These are phyloP conservation scores for Punctularia strigosozonata DNA, from an alignment of 768 basidiomycete genomes.

Conservation along the genomic window DNA sequence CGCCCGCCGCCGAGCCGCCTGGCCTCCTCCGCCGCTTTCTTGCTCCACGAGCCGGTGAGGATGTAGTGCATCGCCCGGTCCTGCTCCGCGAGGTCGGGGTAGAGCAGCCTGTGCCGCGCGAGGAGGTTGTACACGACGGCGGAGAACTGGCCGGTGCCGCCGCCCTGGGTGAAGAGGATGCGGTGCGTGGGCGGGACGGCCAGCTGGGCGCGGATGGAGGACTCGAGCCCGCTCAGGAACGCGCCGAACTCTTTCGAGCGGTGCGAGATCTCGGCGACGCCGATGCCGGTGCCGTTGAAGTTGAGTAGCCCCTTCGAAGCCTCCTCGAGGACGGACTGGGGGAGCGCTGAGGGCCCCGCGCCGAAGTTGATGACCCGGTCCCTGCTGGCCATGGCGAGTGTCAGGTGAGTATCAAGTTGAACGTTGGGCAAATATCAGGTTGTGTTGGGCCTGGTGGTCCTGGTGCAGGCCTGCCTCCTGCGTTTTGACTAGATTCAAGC, in stretches of 20 bases:
- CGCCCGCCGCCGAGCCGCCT: conserved; percentile 45
- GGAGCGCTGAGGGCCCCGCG: conserved; percentile 89
- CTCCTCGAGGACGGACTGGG: conserved; percentile 73
- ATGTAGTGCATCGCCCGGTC: conserved; percentile 76
- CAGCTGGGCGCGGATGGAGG: conserved; percentile 65
- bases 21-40: conserved; percentile 78
- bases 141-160: conserved; percentile 87
- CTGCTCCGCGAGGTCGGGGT: conserved; percentile 42
- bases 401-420: too few relatives aligned
- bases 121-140: conserved; percentile 87
- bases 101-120: conserved; percentile 67
- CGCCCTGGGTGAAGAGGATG: conserved; percentile 91
- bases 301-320: conserved; percentile 81
- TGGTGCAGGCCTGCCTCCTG: too few relatives aligned
- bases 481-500: too few relatives aligned
- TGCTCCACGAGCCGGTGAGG: conserved; percentile 88
- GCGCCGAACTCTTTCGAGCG: conserved; percentile 81
- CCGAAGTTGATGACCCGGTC: conserved; percentile 78
- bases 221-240: conserved; percentile 51
- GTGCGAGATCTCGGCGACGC: conserved; percentile 93
- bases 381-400: conserved; percentile 28
- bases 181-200: conserved; percentile 73
- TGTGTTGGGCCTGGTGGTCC: too few relatives aligned
- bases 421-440: too few relatives aligned
- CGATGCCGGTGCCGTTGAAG: conserved; percentile 85